Evolutionary conservation across 2,329 filamentous ascomycete species (phyloP), one percentile per base, ranked within the genome.

Genomic region (Cryphonectria parasitica): DNA sequence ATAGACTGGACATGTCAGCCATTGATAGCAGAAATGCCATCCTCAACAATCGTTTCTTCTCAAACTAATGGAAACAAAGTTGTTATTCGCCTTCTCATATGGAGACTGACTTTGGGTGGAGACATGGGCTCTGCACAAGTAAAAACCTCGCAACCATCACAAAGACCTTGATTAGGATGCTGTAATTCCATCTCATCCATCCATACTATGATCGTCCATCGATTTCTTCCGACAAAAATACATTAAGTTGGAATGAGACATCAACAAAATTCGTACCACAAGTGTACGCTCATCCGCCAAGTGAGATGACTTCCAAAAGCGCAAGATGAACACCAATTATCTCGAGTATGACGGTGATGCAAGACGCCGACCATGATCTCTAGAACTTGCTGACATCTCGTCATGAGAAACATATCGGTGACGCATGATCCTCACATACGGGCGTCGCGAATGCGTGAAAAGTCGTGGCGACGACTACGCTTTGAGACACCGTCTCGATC

Each of bases 401-500:
- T 56, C 25, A 45, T 43, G 15, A 67, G n/a, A 15, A 22, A 15
- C 54, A n/a, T 5, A 39, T 25, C 15, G 34, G 28, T 36, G 22
- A 7, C 36, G 11, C 15, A 6, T 6, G 19, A 62, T n/a, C 22
- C 43, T 69, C 34, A 68, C 25, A 49, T 25, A 41, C 43, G 58
- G 41, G 17, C n/a, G n/a, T 72, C 67, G 31, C 68, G 58, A 3
- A 68, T 67, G 36, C 54, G 66, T 10, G 60, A 36, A 63, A 68
- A 58, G 28, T 63, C 69, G 11, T 66, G 69, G 61, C 61, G 45
- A 15, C 43, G 64, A n/a, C 68, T 68, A 22, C 58, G 68, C 62
- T 75, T 74, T 71, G 73, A 73, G 68, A 76, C 73, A 10, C 69
- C 75, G 69, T 81, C 76, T 62, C 76, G 76, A 13, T 80, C 75